A percentile compares a stretch with the other conserved stretches of the same genome.
These are phyloP conservation scores for Tripterygium wilfordii DNA, from an alignment of 177 flowering plant species.

Conservation along the genomic window DNA sequence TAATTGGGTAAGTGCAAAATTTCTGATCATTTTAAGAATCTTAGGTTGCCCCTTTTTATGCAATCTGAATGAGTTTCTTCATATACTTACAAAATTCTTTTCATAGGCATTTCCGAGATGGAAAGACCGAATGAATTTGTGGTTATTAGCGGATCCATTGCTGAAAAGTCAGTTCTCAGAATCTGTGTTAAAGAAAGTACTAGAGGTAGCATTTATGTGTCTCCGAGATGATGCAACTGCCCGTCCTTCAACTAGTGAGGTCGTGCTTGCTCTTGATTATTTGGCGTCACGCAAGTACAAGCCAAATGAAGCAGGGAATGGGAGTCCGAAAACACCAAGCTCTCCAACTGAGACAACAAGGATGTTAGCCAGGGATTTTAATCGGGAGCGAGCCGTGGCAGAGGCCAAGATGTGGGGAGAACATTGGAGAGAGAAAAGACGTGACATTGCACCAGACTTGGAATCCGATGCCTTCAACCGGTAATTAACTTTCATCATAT, in stretches of 20 bases:
- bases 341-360: slow-evolving; percentile 8
- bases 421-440: slow-evolving; percentile 17
- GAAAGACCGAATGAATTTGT: slow-evolving; percentile 11
- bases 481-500: neutral
- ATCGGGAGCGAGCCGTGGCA: slow-evolving; percentile 25
- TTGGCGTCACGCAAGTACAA: slow-evolving; percentile 12
- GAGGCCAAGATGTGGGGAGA: slow-evolving; percentile 39
- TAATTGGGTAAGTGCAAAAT: slow-evolving; percentile 44
- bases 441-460: slow-evolving; percentile 1
- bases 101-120: slow-evolving; percentile 19
- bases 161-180: slow-evolving; percentile 25
- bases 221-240: slow-evolving; percentile 12
- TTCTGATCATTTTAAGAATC: too few species aligned
- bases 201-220: slow-evolving; percentile 32
- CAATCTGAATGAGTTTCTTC: neutral
- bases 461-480: slow-evolving; percentile 3
- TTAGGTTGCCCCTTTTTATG: too few species aligned
- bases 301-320: slow-evolving; percentile 1
- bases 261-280: slow-evolving; percentile 26
- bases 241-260: slow-evolving; percentile 29
- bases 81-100: neutral
- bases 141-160: slow-evolving; percentile 28
- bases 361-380: slow-evolving; percentile 13
- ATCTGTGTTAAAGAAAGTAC: slow-evolving; percentile 10
- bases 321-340: neutral